These are phyloP conservation scores for Ascocoryne sarcoides DNA, from an alignment of 2,329 filamentous ascomycete genomes.

Conservation along the genomic window DNA sequence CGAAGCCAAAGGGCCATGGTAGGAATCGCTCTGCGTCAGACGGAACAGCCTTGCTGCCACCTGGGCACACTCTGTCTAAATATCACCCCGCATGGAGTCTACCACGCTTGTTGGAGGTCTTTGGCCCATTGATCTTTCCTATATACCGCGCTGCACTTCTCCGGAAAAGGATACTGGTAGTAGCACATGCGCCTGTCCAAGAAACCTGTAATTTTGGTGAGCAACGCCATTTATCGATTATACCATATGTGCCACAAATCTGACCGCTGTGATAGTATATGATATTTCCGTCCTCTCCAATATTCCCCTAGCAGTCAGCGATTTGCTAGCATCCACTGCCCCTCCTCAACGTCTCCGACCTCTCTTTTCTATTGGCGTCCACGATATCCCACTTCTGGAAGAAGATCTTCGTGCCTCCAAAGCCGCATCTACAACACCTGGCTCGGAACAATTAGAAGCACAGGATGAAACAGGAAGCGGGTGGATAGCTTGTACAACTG, in stretches of 20 bases:
- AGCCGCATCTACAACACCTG: conserved; percentile 26
- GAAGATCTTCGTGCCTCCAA: conserved; percentile 45
- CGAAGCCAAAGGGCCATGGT: conserved; percentile 35
- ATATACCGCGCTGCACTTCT: conserved; percentile 80
- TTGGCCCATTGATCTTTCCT: conserved; percentile 87
- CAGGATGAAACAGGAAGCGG: conserved; percentile 48
- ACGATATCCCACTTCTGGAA: conserved; percentile 77
- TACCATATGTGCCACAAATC: background rate
- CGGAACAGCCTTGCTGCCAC: conserved; percentile 46
- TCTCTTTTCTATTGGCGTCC: conserved; percentile 87
- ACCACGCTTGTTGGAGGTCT: conserved; percentile 65
- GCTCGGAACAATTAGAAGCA: conserved; percentile 29
- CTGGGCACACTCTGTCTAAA: conserved; percentile 59
- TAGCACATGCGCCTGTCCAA: conserved; percentile 78
- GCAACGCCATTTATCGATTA: conserved; percentile 14
- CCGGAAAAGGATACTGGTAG: conserved; percentile 79
- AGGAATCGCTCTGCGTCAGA: conserved; percentile 55
- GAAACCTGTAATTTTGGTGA: conserved; percentile 81
- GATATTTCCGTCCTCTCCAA: conserved; percentile 88
- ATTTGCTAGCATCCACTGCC: conserved; percentile 55
- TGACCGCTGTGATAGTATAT: conserved; percentile 58
- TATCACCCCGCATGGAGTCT: conserved; percentile 85
- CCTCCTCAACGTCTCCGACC: conserved; percentile 62
- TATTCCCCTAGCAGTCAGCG: conserved; percentile 65
- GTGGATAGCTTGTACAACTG: conserved; percentile 94